Percentiles rank a stretch among this genome's conserved stretches.
Evolutionary conservation across 2,329 filamentous ascomycete species (phyloP).

Genomic region (Claviceps humidiphila): DNA sequence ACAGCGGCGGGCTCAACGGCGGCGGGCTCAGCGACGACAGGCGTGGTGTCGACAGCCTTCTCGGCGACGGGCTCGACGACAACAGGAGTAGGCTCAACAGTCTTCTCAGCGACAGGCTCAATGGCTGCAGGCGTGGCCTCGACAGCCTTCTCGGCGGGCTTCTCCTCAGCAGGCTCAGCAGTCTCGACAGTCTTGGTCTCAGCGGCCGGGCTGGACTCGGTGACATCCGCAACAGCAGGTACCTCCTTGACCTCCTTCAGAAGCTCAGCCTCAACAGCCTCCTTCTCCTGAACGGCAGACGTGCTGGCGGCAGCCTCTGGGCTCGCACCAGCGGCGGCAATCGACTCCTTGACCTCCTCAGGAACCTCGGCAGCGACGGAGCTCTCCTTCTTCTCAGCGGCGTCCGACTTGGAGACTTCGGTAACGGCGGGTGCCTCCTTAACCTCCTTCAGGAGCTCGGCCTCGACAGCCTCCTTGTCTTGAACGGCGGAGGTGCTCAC

Average conservation of each 20-base stretch:
- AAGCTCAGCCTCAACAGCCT: conserved; percentile 59
- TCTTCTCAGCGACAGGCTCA: background rate
- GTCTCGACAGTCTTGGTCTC: conserved; percentile 6
- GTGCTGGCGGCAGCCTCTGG: conserved; percentile 62
- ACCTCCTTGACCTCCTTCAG: conserved; percentile 45
- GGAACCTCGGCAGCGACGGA: conserved; percentile 37
- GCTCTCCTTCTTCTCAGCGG: conserved; percentile 27
- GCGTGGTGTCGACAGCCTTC: conserved; percentile 1
- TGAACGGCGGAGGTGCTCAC: conserved; percentile 53
- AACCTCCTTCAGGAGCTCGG: conserved; percentile 57
- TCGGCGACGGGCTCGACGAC: background rate
- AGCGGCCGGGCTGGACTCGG: conserved; percentile 7
- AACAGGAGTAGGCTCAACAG: background rate
- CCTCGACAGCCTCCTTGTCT: conserved; percentile 64
- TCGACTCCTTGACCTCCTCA: conserved; percentile 42
- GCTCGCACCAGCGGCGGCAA: conserved; percentile 41
- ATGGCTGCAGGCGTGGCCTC: conserved; percentile 4
- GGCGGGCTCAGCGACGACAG: background rate
- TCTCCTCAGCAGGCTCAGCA: conserved; percentile 9
- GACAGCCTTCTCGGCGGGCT: conserved; percentile 6
- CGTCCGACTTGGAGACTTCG: conserved; percentile 15
- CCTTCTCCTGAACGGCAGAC: conserved; percentile 62
- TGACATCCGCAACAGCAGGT: conserved; percentile 13
- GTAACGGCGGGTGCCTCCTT: conserved; percentile 25
- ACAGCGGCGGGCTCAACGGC: background rate